Conservation (phyloP, 2,329 filamentous ascomycete genomes). For the Fusarium sp. region DNA sequence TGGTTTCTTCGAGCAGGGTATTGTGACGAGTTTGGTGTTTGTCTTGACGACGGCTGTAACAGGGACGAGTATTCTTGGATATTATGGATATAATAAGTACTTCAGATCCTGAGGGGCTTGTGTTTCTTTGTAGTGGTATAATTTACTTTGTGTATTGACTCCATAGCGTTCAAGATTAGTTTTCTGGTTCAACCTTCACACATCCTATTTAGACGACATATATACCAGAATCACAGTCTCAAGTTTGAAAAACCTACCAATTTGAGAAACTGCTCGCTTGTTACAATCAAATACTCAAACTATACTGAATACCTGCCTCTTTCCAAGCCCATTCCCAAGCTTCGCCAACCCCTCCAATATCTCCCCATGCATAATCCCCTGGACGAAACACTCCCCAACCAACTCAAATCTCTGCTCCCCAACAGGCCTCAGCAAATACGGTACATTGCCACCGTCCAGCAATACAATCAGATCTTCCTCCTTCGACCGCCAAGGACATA, state of each 20-base stretch:
- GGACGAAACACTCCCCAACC: slow-evolving; percentile 23
- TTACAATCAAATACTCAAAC: neutral
- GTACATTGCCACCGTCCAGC: slow-evolving; percentile 21
- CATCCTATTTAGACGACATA: neutral
- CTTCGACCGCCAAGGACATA: slow-evolving; percentile 27
- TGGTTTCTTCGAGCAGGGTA: slow-evolving; percentile 31
- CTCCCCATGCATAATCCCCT: slow-evolving; percentile 28
- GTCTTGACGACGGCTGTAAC: slow-evolving; percentile 16
- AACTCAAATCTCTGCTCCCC: neutral
- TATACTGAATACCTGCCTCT: neutral
- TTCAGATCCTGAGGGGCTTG: neutral
- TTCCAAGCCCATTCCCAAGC: neutral
- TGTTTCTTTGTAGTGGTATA: neutral
- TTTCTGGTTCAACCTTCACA: neutral
- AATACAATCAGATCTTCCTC: slow-evolving; percentile 18
- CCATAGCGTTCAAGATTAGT: neutral
- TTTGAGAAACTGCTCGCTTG: fast-evolving
- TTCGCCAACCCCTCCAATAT: neutral
- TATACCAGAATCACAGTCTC: fast-evolving
- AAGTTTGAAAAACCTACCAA: fast-evolving
- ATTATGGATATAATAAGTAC: slow-evolving; percentile 15
- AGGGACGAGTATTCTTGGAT: slow-evolving; percentile 10
- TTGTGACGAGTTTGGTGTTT: slow-evolving; percentile 20
- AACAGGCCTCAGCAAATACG: slow-evolving; percentile 8
- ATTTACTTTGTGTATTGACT: neutral